Conservation (phyloP, 2,329 filamentous ascomycete genomes). For the Zasmidium citrigriseum region DNA sequence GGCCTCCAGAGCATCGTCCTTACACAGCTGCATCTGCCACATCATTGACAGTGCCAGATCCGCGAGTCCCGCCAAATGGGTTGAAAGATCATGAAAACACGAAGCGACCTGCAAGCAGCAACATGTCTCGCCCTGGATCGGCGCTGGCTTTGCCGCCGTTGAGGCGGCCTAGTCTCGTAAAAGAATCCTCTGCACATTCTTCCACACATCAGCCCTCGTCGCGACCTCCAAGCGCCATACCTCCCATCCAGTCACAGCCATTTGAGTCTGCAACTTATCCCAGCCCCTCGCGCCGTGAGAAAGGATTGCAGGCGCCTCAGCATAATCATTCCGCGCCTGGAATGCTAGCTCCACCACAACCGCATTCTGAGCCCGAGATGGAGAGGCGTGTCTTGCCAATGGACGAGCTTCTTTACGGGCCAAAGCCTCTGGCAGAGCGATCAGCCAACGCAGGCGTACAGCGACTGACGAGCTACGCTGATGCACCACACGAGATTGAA, state of each 20-base stretch:
- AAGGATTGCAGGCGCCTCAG: too few species aligned
- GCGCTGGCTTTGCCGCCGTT: slow-evolving; percentile 37
- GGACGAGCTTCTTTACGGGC: slow-evolving; percentile 19
- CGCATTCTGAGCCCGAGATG: not conserved
- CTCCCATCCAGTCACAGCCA: not conserved
- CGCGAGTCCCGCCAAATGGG: not conserved
- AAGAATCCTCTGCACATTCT: not conserved
- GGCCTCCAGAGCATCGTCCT: slow-evolving; percentile 1
- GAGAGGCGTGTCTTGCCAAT: slow-evolving; percentile 3
- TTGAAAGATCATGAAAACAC: not conserved
- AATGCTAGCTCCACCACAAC: too few species aligned
- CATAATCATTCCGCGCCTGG: too few species aligned
- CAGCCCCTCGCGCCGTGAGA: not conserved
- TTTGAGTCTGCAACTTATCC: not conserved
- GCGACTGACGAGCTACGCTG: slow-evolving; percentile 26
- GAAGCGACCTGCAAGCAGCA: not conserved
- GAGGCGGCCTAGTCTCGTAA: slow-evolving; percentile 3
- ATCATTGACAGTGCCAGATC: not conserved
- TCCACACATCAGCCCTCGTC: not conserved
- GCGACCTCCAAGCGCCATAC: not conserved
- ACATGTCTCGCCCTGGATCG: slow-evolving; percentile 7
- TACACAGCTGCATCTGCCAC: slow-evolving; percentile 1
- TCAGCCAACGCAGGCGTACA: slow-evolving; percentile 14
- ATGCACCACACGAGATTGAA: slow-evolving; percentile 30
- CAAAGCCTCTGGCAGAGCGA: slow-evolving; percentile 9